Base-by-base conservation (phyloP, 257 asterid species). In the Coffea canephora region DNA sequence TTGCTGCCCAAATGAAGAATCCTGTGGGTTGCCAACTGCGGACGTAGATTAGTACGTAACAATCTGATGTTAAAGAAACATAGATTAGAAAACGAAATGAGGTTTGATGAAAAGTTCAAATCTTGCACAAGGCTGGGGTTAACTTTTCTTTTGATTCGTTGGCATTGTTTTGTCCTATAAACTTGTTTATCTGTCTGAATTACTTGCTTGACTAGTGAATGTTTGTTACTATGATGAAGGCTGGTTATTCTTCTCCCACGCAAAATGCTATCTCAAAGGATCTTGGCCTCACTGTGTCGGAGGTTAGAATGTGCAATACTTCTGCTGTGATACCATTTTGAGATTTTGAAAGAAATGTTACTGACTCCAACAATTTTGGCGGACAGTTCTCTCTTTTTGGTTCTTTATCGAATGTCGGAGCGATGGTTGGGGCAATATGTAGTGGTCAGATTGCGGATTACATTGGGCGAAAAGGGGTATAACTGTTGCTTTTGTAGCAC, bases 381-480 rank as follows among this genome's bases (percentile, higher is more conserved):
- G 15, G 68, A 6, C 91, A 95, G 99, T 95, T 93, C 86, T 95
- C 99, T 49, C 77, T 91, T 43, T 95, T 95, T 66, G 99, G 99
- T 80, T 95, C 99, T 66, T 86, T 95, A 45, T 88, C 97, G 3
- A 95, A 95, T 76, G 99, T 92, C 78, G 99, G 99, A 48, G 98
- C 99, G 70, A 93, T 95, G 99, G 98, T 93, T 75, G 99, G 99
- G 83, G 99, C 99, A 77, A 90, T 95, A 82, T 90, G 98, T 67
- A 95, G 99, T 79, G 99, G 98, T 82, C 99, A 95, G 79, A 93
- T 95, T 80, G 96, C 99, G 9, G 99, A 95, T 89, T 93, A 95
- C 82, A 89, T 93, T 61, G 99, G 99, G 45, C 84, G 99, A 80
- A 95, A 95, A 85, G 99, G 98, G 96, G 98, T 95, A 89, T 34